phyloP scores from a whole-genome alignment of 1,139 yeast species.

The Kodamaea anthophila region DNA sequence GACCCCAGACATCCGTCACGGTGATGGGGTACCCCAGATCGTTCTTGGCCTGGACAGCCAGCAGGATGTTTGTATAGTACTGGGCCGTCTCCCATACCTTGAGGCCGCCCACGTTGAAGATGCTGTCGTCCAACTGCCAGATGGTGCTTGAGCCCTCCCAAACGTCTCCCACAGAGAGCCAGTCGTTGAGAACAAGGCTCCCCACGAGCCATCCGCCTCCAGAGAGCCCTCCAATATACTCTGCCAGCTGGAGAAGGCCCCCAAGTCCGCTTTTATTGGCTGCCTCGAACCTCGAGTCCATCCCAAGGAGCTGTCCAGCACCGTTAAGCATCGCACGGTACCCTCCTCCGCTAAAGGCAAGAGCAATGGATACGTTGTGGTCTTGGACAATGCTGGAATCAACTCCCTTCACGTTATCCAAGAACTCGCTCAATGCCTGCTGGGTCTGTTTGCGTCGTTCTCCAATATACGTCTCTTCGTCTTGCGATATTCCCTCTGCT shows the following conservation, averaged over 20 bases:
- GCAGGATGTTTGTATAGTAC: slow-evolving; percentile 26
- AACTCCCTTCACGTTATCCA: too few relatives aligned
- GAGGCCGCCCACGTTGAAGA: slow-evolving; percentile 35
- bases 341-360: slow-evolving; percentile 44
- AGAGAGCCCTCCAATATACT: slow-evolving; percentile 37
- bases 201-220: slow-evolving; percentile 45
- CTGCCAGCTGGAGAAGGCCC: slow-evolving; percentile 34
- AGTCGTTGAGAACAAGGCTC: slow-evolving; percentile 30
- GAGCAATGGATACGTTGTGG: slow-evolving; percentile 35
- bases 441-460: slow-evolving; percentile 28
- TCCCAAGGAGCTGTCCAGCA: slow-evolving; percentile 35
- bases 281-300: slow-evolving; percentile 27
- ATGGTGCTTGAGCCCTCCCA: slow-evolving; percentile 20
- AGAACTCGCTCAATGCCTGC: slow-evolving; percentile 24
- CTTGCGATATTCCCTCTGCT: slow-evolving; percentile 21
- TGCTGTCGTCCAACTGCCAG: slow-evolving; percentile 37
- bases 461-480: slow-evolving; percentile 25
- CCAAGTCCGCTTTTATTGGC: slow-evolving; percentile 29
- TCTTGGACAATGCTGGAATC: slow-evolving; percentile 22
- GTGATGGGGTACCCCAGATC: slow-evolving; percentile 33
- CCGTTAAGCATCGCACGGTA: slow-evolving; percentile 42
- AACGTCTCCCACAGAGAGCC: slow-evolving; percentile 34
- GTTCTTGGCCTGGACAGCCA: slow-evolving; percentile 25
- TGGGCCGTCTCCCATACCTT: slow-evolving; percentile 28
- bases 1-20: slow-evolving; percentile 42